Base-by-base conservation (phyloP, 164 flowering plant genomes). In the Nelumbo lutea region DNA sequence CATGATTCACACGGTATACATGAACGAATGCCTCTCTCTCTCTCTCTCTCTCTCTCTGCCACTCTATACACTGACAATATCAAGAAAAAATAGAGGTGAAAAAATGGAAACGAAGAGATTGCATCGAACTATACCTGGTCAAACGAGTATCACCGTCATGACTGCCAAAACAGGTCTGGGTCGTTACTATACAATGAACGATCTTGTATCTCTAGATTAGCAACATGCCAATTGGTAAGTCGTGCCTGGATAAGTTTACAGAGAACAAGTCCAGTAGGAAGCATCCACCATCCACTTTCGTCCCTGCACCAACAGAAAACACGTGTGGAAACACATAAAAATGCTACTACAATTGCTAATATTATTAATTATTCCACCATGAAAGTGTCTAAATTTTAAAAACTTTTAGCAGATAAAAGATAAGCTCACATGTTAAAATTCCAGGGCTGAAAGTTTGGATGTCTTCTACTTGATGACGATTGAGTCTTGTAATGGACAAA, bases 201-300 rank as follows among this genome's bases (percentile, higher is more conserved):
- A 74, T 96, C 99, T 73, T 93, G 98, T 73, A 96, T 96, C 85
- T 96, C 99, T 80, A 93, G 81, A 85, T 96, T 96, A 52, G 98
- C 99, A 9, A 93, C 86, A 70, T 96, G 98, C 96, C 96, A 88
- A 69, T 91, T 87, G 70, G 90, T 81, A 50, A 96, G 95, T 60
- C 80, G 88, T 47, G 96, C 88, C 72, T 93, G 99, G 63, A 93
- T 68, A 72, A 91, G 80, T 83, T 96, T 96, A 87, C 98, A 96
- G 42, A 93, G 48, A 65, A 91, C 81, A 56, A 96, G 84, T 47
- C 89, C 96, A 5, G 86, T 84, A 2, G 99, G 97, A 73, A 96
- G 85, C 68, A 91, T 80, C 99, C 99, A 96, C 98, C 99, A 96
- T 70, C 95, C 99, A 76, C 90, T 83, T 80, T 89, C 99, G 77